Conservation (phyloP, 192 early-diverging fungal genomes). For the Umbelopsis isabellina region DNA sequence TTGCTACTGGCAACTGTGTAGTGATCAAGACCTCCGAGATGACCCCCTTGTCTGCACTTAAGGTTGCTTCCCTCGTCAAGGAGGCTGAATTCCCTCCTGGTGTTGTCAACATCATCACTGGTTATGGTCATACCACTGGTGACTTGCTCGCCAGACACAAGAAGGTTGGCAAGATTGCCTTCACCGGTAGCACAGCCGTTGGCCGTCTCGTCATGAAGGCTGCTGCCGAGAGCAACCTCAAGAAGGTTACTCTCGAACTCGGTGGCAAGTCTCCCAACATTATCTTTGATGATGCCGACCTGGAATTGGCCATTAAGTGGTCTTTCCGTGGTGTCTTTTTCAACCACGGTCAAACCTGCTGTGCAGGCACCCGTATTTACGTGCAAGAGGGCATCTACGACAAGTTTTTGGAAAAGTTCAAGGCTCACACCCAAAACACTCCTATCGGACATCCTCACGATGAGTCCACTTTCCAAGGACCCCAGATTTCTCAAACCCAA, state of each 20-base stretch:
- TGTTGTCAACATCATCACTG: constrained; percentile 87
- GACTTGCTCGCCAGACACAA: constrained; percentile 70
- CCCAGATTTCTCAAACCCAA: constrained; percentile 70
- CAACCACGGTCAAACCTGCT: constrained; percentile 87
- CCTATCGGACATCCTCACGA: constrained; percentile 73
- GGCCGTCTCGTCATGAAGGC: constrained; percentile 64
- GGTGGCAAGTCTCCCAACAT: constrained; percentile 89
- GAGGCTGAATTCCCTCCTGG: constrained; percentile 79
- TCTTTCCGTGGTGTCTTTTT: constrained; percentile 70
- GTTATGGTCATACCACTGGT: constrained; percentile 67
- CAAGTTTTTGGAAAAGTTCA: constrained; percentile 70
- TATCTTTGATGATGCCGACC: constrained; percentile 76
- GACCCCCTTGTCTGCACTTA: constrained; percentile 61
- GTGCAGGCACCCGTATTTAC: constrained; percentile 78
- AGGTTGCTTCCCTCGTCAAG: constrained; percentile 66
- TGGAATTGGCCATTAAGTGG: constrained; percentile 73
- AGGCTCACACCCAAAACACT: constrained; percentile 47
- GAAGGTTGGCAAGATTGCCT: constrained; percentile 70
- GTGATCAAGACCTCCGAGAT: constrained; percentile 81
- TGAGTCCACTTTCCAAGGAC: constrained; percentile 65
- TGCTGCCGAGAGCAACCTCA: constrained; percentile 65
- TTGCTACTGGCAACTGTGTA: constrained; percentile 77
- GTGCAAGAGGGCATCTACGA: constrained; percentile 72
- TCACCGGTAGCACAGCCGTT: constrained; percentile 77
- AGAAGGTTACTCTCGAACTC: constrained; percentile 84